Percentiles rank a stretch among this genome's conserved stretches.
phyloP scores from a whole-genome alignment of 2,329 filamentous ascomycete genomes.

The Pestalotiopsis sp. region DNA sequence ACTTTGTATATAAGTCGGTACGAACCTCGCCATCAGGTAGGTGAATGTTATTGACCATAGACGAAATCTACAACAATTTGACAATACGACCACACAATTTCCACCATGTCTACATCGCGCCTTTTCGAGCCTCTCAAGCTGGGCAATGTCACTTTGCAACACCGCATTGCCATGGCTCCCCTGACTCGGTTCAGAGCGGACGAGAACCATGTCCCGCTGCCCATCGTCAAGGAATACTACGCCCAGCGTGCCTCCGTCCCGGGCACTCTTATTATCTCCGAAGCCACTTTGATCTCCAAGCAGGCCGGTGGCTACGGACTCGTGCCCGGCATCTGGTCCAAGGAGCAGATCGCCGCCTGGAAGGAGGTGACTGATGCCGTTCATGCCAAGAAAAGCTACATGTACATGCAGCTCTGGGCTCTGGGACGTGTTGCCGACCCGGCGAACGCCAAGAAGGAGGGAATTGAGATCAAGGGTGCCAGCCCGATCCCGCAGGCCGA shows the following conservation, averaged over 20 bases:
- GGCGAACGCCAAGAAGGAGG: conserved; percentile 28
- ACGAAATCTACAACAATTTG: background rate
- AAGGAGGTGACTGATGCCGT: conserved; percentile 58
- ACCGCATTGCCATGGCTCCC: conserved; percentile 54
- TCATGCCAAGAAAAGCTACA: conserved; percentile 58
- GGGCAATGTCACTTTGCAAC: conserved; percentile 48
- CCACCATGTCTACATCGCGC: conserved; percentile 7
- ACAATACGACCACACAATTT: background rate
- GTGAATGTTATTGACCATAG: background rate
- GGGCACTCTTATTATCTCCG: conserved; percentile 53
- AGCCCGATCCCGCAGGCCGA: conserved; percentile 12
- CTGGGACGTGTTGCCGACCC: conserved; percentile 56
- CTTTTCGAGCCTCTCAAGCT: conserved; percentile 46
- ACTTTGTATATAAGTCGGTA: background rate
- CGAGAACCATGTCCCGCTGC: conserved; percentile 43
- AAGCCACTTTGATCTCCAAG: conserved; percentile 54
- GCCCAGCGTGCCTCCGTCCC: conserved; percentile 42
- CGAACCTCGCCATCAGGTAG: background rate
- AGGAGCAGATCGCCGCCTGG: conserved; percentile 56
- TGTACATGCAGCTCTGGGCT: conserved; percentile 66
- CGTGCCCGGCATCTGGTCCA: conserved; percentile 56
- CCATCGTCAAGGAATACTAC: conserved; percentile 40
- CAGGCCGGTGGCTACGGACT: conserved; percentile 47
- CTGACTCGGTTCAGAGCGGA: conserved; percentile 52
- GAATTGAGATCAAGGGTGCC: conserved; percentile 22